Base-by-base conservation (phyloP, 2,329 filamentous ascomycete genomes). In the Exophiala sp. region DNA sequence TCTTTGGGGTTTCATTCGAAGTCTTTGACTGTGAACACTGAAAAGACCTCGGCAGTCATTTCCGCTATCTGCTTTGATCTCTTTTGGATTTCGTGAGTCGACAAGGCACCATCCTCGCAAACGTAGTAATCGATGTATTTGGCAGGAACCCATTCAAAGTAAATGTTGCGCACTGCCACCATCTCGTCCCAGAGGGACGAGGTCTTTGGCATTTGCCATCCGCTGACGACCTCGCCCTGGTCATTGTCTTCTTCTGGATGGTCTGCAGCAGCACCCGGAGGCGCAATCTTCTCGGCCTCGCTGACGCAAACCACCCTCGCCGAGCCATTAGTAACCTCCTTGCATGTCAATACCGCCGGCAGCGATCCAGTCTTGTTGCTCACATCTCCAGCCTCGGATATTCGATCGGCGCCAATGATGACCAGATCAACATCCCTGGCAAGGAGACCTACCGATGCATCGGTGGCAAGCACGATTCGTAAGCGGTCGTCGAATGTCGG, bases 291-390 rank as follows among this genome's bases (percentile, higher is more conserved):
- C 42, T 83, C 82, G 4, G 73, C 68, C 47, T 82, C 79, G 38
- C 76, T 76, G 2, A 85, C 56, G 0, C 80, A 76, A 2, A 83
- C 63, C 0, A 82, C 68, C 50, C 72, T 75, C 9, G 67, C 71
- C 0, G 43, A 41, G 24, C 46, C 46, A 52, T 52, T 0, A 7
- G 50, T 56, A 2, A 77, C 64, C 43, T 76, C 64, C 46, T 72
- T 78, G 6, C 78, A 75, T 43, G 76, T 72, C 1, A 85, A 67
- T 0, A 79, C 72, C 1, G 78, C 74, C 1, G 80, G 74, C 5
- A 85, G 64, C 1, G 80, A 82, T 0, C 83, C 82, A 0, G 74
- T 80, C 64, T 86, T 86, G 65, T 86, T 86, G 63, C 75, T 80
- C 14, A 85, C 77, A 23, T 78, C 75, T 1, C 81, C 82, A 1